Conservation (phyloP, 2,329 filamentous ascomycete species). For the Venturia oleaginea region DNA sequence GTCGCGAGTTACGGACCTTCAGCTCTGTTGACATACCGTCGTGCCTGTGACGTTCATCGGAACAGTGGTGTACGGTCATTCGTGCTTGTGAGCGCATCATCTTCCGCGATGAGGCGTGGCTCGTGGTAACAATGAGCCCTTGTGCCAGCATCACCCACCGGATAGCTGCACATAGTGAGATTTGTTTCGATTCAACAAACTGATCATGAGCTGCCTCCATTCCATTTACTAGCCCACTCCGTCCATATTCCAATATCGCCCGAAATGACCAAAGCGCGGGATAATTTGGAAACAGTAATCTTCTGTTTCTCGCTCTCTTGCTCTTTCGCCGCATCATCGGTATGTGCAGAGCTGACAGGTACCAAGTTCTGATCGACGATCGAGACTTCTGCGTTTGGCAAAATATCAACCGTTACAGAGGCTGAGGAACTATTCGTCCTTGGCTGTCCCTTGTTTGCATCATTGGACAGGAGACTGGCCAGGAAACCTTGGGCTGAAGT, state of each 20-base stretch:
- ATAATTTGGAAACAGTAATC: constrained; percentile 26
- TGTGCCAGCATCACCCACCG: not conserved
- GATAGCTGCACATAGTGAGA: not conserved
- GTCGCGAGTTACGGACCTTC: not conserved
- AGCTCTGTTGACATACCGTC: not conserved
- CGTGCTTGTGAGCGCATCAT: not conserved
- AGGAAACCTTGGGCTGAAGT: constrained; percentile 30
- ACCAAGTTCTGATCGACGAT: constrained; percentile 43
- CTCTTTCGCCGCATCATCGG: not conserved
- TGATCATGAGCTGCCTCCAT: not conserved
- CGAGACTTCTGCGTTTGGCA: constrained; percentile 49
- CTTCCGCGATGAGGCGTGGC: not conserved
- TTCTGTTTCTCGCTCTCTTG: constrained; percentile 10
- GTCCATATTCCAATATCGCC: constrained; percentile 44
- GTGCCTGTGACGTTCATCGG: not conserved
- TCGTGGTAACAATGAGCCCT: not conserved
- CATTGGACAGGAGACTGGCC: not conserved
- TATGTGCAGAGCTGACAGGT: not conserved
- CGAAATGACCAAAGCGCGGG: constrained; percentile 36
- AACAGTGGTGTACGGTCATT: not conserved
- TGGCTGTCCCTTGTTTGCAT: not conserved
- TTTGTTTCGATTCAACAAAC: not conserved
- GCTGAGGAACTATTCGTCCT: constrained; percentile 17
- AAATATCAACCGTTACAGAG: constrained; percentile 50
- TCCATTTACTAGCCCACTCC: constrained; percentile 32